Evolutionary conservation across 129 eudicot species (phyloP).

Genomic region (Ambrosia trifida): DNA sequence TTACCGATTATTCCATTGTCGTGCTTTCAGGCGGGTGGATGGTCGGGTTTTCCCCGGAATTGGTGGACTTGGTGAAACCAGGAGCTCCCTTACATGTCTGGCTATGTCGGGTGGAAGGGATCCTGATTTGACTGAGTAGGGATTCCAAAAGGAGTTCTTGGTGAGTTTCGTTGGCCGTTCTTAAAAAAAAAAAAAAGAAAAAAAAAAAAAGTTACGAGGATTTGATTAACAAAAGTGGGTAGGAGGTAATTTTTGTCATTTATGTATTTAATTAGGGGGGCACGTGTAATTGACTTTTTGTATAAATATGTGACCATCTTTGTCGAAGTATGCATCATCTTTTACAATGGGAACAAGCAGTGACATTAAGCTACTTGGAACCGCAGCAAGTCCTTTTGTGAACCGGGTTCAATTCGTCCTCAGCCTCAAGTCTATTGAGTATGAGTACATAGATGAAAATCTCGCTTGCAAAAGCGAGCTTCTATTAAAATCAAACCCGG

Average conservation of each 20-base stretch:
- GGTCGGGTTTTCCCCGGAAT: too few relatives aligned
- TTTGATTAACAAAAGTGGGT: not conserved
- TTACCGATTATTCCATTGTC: too few relatives aligned
- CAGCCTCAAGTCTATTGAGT: conserved; percentile 16
- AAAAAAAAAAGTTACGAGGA: too few relatives aligned
- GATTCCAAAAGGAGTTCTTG: too few relatives aligned
- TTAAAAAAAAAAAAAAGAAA: too few relatives aligned
- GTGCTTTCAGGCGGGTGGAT: too few relatives aligned
- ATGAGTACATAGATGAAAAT: conserved; percentile 21
- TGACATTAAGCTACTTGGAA: conserved; percentile 17
- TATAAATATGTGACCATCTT: not conserved
- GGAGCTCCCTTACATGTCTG: too few relatives aligned
- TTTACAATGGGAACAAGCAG: not conserved
- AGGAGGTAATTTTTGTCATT: not conserved
- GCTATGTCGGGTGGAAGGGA: too few relatives aligned
- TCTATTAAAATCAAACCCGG: conserved; percentile 23
- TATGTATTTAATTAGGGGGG: not conserved
- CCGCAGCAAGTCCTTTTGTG: not conserved
- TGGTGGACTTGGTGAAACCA: too few relatives aligned
- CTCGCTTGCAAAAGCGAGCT: not conserved
- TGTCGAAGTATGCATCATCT: not conserved
- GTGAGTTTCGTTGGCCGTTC: too few relatives aligned
- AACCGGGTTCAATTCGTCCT: conserved; percentile 18
- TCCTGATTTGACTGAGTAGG: too few relatives aligned
- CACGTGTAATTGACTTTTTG: not conserved